Conservation (phyloP, 2,329 filamentous ascomycete species). For the Trichoderma pleuroti region DNA sequence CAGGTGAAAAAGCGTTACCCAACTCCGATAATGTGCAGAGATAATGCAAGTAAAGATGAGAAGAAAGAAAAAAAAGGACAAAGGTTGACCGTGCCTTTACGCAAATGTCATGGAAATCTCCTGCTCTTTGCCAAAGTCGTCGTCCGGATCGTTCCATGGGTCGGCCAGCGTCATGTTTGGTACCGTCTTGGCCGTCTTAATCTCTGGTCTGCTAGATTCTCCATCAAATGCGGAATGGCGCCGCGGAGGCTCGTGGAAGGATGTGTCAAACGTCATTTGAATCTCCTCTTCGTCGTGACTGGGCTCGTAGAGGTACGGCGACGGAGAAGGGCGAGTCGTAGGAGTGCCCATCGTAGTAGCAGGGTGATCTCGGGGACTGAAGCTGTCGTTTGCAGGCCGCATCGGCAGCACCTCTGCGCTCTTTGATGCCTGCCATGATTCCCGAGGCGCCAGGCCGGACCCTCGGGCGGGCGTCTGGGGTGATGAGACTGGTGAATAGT, state of each 20-base stretch:
- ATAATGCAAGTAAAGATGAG: background rate
- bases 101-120: slow-evolving; percentile 83
- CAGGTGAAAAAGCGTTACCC: slow-evolving; percentile 2
- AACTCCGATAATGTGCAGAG: slow-evolving; percentile 10
- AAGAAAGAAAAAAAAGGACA: background rate
- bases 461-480: slow-evolving; percentile 24
- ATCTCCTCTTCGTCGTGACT: slow-evolving; percentile 53
- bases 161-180: slow-evolving; percentile 52
- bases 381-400: slow-evolving; percentile 27
- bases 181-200: slow-evolving; percentile 44
- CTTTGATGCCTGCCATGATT: slow-evolving; percentile 42
- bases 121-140: slow-evolving; percentile 68
- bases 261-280: slow-evolving; percentile 70
- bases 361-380: slow-evolving; percentile 2
- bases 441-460: slow-evolving; percentile 23
- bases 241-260: slow-evolving; percentile 40
- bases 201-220: slow-evolving; percentile 27
- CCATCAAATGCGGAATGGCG: slow-evolving; percentile 22
- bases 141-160: slow-evolving; percentile 67
- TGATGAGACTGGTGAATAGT: slow-evolving; percentile 43
- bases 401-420: slow-evolving; percentile 41
- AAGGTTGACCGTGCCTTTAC: slow-evolving; percentile 34
- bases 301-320: slow-evolving; percentile 27
- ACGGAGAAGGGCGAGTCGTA: background rate
- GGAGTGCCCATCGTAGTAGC: background rate